Evolutionary conservation across 2,329 filamentous ascomycete genomes (phyloP).

Genomic region (Stemphylium beticola): DNA sequence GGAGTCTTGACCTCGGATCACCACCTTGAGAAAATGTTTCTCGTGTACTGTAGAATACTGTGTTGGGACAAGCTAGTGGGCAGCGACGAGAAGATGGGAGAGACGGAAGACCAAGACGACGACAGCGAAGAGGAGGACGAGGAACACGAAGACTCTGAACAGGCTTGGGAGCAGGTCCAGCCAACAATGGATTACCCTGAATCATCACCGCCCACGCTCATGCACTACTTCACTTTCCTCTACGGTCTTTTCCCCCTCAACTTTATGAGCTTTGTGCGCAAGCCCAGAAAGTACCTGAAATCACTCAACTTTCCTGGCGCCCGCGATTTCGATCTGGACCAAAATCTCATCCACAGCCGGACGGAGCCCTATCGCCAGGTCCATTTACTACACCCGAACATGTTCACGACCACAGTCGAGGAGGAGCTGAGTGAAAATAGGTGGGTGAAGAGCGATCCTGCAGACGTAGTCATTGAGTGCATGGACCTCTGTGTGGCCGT

Average conservation of each 20-base stretch:
- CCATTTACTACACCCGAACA: constrained; percentile 83
- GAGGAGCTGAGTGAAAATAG: constrained; percentile 79
- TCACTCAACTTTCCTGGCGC: constrained; percentile 72
- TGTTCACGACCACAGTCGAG: constrained; percentile 78
- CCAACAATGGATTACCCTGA: constrained; percentile 65
- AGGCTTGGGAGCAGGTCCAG: constrained; percentile 68
- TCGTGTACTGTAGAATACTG: constrained; percentile 78
- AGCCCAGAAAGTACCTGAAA: constrained; percentile 78
- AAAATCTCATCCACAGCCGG: constrained; percentile 75
- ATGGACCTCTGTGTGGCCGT: constrained; percentile 68
- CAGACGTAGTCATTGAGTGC: constrained; percentile 81
- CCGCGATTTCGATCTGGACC: constrained; percentile 78
- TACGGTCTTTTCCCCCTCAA: constrained; percentile 86
- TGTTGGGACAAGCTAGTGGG: constrained; percentile 72
- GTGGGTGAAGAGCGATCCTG: constrained; percentile 79
- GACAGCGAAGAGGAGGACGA: constrained; percentile 50
- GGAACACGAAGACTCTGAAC: constrained; percentile 33
- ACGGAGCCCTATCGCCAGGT: constrained; percentile 76
- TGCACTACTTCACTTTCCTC: constrained; percentile 79
- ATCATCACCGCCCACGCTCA: constrained; percentile 66
- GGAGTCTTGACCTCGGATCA: constrained; percentile 66
- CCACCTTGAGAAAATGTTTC: constrained; percentile 75
- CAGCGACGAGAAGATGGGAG: constrained; percentile 15
- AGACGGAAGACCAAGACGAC: constrained; percentile 21
- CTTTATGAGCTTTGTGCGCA: constrained; percentile 84